Base-by-base conservation (phyloP, 306 rosid species). In the Lablab purpureus region DNA sequence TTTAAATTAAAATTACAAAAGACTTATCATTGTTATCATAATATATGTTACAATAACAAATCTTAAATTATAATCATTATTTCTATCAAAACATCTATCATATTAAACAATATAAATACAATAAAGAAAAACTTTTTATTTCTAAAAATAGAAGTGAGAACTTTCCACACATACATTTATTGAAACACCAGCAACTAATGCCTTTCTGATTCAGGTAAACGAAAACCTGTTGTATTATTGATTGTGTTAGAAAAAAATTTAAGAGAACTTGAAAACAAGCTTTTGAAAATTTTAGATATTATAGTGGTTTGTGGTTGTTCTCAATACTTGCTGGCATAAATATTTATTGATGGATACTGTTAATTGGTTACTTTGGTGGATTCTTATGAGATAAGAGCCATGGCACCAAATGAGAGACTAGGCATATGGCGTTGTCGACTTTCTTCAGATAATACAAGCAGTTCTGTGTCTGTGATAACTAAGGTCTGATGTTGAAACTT, bases 291-390 rank as follows among this genome's bases (percentile, higher is more conserved):
- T 3, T 14, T 46, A 22, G 51, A 65, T n/a, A 37, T 0, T 30
- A 4, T 27, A 80, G 65, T 23, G 62, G 37, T 41, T 76, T 75
- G 60, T 71, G 67, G 46, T 84, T 76, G 12, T 78, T 18, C 23
- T 58, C 10, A 71, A 69, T 72, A 55, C 55, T 52, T 43, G 30
- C n/a, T 5, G 8, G 47, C 27, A 34, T 32, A 40, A 63, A 68
- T 80, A 70, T 80, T 65, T 82, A 86, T 89, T 75, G 51, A 72
- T 79, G 41, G 19, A 52, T 82, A 45, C 25, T 1, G 8, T 23
- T 46, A 47, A 17, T n/a, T n/a, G 22, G 43, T 6, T 36, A 69
- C 73, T 13, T 27, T 40, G 18, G 58, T 43, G 27, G 40, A 45
- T 49, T 59, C 28, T 25, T 11, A 37, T 37, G 18, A 10, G 43